phyloP scores from a whole-genome alignment of 495 filamentous ascomycete species.

The Lasiosphaeria hispida region DNA sequence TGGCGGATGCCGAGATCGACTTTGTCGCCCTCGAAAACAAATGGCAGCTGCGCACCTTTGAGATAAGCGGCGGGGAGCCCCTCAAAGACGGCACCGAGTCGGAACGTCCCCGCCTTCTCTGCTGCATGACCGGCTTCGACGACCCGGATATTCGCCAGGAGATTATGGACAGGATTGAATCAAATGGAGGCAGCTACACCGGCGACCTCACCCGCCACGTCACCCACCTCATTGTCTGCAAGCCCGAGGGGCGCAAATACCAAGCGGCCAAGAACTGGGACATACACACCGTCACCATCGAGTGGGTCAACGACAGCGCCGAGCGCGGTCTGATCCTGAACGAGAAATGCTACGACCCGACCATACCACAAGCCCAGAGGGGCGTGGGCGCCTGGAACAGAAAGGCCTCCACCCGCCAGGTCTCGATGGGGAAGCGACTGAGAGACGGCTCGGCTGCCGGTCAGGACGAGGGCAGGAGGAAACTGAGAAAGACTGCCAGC shows the following conservation, averaged over 20 bases:
- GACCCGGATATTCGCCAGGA: slow-evolving; percentile 67
- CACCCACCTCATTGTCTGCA: slow-evolving; percentile 80
- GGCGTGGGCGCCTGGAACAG: slow-evolving; percentile 79
- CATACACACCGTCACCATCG: slow-evolving; percentile 69
- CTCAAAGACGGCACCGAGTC: slow-evolving; percentile 19
- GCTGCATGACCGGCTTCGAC: slow-evolving; percentile 89
- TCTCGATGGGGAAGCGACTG: slow-evolving; percentile 38
- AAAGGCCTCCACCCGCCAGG: slow-evolving; percentile 34
- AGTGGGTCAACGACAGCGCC: slow-evolving; percentile 85
- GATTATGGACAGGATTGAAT: slow-evolving; percentile 58
- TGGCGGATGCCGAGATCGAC: slow-evolving; percentile 75
- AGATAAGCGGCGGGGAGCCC: slow-evolving; percentile 36
- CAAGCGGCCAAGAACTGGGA: slow-evolving; percentile 76
- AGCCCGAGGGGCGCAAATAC: slow-evolving; percentile 82
- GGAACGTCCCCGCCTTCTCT: slow-evolving; percentile 53
- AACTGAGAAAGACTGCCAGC: slow-evolving; percentile 78
- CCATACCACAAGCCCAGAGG: slow-evolving; percentile 62
- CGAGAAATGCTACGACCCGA: slow-evolving; percentile 76
- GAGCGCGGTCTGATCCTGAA: slow-evolving; percentile 92
- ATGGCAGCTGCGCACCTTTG: slow-evolving; percentile 44
- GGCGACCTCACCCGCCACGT: slow-evolving; percentile 83
- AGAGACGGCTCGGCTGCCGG: slow-evolving; percentile 27
- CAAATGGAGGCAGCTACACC: slow-evolving; percentile 76
- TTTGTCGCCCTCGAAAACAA: slow-evolving; percentile 55
- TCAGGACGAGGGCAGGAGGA: slow-evolving; percentile 54